A percentile compares a stretch with the other conserved stretches of the same genome.
Evolutionary conservation across 371 early-diverging fungal genomes (phyloP).

Genomic region (Chytridium lagenaria): DNA sequence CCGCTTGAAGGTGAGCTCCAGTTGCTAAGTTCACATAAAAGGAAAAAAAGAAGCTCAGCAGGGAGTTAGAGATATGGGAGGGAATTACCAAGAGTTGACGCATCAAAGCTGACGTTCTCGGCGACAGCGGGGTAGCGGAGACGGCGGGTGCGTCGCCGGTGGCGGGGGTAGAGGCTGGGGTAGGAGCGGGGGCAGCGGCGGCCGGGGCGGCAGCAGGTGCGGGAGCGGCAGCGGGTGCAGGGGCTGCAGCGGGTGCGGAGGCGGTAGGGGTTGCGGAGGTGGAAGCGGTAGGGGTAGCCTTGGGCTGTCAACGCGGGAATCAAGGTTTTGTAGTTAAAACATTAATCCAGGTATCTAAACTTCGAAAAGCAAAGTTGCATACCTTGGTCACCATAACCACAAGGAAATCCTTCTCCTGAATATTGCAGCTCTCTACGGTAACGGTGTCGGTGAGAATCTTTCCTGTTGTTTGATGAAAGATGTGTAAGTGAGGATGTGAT

Average conservation of each 20-base stretch:
- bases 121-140: slow-evolving; percentile 43
- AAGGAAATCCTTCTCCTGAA: slow-evolving; percentile 89
- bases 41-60: no score
- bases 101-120: slow-evolving; percentile 44
- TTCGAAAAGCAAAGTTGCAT: slow-evolving; percentile 12
- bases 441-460: slow-evolving; percentile 79
- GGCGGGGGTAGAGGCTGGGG: slow-evolving; percentile 36
- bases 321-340: background rate
- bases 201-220: slow-evolving; percentile 44
- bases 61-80: no score
- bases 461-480: slow-evolving; percentile 58
- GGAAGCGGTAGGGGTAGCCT: slow-evolving; percentile 53
- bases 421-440: slow-evolving; percentile 76
- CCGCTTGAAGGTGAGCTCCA: slow-evolving; percentile 64
- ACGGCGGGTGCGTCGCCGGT: slow-evolving; percentile 41
- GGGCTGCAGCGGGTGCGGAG: slow-evolving; percentile 34
- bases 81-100: slow-evolving; percentile 46
- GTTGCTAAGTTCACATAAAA: slow-evolving; percentile 44
- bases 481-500: background rate
- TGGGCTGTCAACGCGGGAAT: slow-evolving; percentile 53
- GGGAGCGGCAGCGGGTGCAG: slow-evolving; percentile 40
- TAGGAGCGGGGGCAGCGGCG: slow-evolving; percentile 45
- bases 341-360: background rate
- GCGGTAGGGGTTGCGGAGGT: slow-evolving; percentile 41
- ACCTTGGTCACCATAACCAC: slow-evolving; percentile 95